A percentile compares a stretch with the other conserved stretches of the same genome.
Conservation (phyloP, 169 alveolate species). For the Plasmodium vivax region DNA sequence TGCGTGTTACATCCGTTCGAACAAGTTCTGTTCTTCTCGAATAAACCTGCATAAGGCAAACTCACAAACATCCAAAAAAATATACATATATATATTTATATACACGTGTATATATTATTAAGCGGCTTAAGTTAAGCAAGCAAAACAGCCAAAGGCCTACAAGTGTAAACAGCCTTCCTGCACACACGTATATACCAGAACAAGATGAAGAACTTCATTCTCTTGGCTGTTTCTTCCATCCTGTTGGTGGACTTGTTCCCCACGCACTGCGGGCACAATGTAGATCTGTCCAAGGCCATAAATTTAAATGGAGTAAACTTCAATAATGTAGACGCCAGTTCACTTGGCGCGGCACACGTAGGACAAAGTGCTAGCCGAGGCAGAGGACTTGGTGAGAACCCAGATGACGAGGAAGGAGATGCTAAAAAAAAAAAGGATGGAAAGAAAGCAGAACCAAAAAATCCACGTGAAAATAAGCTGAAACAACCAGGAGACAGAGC, state of each 20-base stretch:
- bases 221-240: slow-evolving; percentile 27
- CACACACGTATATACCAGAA: background rate
- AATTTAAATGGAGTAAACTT: slow-evolving; percentile 29
- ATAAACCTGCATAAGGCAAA: background rate
- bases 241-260: slow-evolving; percentile 19
- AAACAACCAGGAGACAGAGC: background rate
- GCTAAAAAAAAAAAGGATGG: background rate
- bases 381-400: slow-evolving; percentile 39
- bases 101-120: background rate
- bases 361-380: background rate
- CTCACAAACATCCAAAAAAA: background rate
- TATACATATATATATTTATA: background rate
- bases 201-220: slow-evolving; percentile 42
- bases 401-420: background rate
- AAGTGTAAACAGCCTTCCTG: background rate
- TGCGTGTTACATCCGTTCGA: background rate
- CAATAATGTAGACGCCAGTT: background rate
- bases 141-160: background rate
- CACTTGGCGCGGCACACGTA: slow-evolving; percentile 12
- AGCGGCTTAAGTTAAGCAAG: background rate
- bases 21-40: background rate
- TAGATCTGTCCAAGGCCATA: background rate
- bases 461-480: background rate
- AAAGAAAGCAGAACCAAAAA: background rate
- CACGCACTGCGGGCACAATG: slow-evolving; percentile 9